Evolutionary conservation across 2,329 filamentous ascomycete species (phyloP), one percentile per base, ranked within the genome.

Genomic region (Penicillium sp.): DNA sequence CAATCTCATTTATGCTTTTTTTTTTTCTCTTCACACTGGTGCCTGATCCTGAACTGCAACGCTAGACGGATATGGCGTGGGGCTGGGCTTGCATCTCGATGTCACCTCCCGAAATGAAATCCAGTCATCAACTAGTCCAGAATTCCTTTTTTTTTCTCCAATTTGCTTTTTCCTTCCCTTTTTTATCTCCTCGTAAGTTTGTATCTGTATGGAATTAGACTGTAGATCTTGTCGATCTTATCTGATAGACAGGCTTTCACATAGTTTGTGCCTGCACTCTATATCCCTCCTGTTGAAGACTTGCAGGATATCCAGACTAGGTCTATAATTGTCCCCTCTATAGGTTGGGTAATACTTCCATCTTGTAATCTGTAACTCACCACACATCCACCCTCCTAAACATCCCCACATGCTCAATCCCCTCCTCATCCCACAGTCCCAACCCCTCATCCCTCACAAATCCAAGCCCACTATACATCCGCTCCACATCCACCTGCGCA

Each of bases 381-480:
- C 24, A 15, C 15, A 62, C 30, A 10, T 57, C 9, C 24, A 64
- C 45, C 35, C 76, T 67, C 75, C 78, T 84, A 84, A 86, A 96
- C 93, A 97, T 96, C 62, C 91, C 93, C 19, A 96, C 84, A 80
- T 97, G 92, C 66, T 86, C 82, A 58, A 97, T 94, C 4, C 90
- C 91, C 72, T 95, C 92, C 76, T 97, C 93, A 64, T 84, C 82
- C 92, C 93, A 97, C 35, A 76, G 83, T 0, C 91, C 91, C 85
- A 94, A 86, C 10, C 78, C 81, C 71, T 90, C 84, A 76, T 97
- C 93, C 10, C 86, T 81, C 64, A 82, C 78, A 75, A 97, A 97
- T 0, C 92, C 93, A 77, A 89, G 85, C 72, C 82, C 85, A 71
- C 80, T 79, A 87, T 93, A 98, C 68, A 89, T 81, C 30, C 78